These are phyloP conservation scores for Psilocybe sp. DNA, from an alignment of 768 basidiomycete species.

Conservation along the genomic window DNA sequence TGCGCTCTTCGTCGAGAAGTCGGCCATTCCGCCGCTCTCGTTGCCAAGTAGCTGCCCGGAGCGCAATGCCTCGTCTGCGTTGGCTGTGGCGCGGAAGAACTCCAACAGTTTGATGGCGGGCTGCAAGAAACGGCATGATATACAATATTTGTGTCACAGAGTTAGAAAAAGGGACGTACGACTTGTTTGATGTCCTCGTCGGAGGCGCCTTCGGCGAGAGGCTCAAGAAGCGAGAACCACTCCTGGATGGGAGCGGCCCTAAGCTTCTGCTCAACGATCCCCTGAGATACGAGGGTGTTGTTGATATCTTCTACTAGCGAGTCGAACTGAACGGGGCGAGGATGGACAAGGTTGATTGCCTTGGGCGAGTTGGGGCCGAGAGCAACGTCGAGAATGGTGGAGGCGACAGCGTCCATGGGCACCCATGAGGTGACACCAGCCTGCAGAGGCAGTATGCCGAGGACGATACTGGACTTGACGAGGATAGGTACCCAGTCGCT, in stretches of 20 bases:
- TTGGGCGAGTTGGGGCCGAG: conserved; percentile 17
- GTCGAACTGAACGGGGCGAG: conserved; percentile 29
- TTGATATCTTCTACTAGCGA: conserved; percentile 16
- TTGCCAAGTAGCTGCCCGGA: conserved; percentile 2
- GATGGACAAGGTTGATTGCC: conserved; percentile 36
- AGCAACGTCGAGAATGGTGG: conserved; percentile 29
- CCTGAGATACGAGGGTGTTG: conserved; percentile 15
- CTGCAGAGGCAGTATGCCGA: conserved; percentile 26
- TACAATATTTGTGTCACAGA: background rate
- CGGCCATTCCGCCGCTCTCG: conserved; percentile 15
- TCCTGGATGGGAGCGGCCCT: conserved; percentile 21
- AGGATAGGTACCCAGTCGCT: conserved; percentile 39
- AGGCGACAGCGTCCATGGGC: conserved; percentile 30
- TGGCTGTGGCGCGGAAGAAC: conserved; percentile 20
- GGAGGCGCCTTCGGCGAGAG: conserved; percentile 14
- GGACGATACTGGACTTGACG: conserved; percentile 31
- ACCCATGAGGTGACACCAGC: conserved; percentile 36
- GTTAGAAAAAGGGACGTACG: conserved; percentile 19
- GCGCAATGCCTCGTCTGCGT: conserved; percentile 14
- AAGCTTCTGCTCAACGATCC: conserved; percentile 9
- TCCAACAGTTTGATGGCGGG: conserved; percentile 31
- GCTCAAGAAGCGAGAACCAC: conserved; percentile 27
- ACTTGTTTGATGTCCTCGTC: conserved; percentile 26
- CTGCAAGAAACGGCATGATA: conserved; percentile 12
- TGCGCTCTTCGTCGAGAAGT: conserved; percentile 15